Percentiles rank a stretch among this genome's conserved stretches.
Conservation (phyloP, 2,329 filamentous ascomycete genomes). For the Neofusicoccum parvum region DNA sequence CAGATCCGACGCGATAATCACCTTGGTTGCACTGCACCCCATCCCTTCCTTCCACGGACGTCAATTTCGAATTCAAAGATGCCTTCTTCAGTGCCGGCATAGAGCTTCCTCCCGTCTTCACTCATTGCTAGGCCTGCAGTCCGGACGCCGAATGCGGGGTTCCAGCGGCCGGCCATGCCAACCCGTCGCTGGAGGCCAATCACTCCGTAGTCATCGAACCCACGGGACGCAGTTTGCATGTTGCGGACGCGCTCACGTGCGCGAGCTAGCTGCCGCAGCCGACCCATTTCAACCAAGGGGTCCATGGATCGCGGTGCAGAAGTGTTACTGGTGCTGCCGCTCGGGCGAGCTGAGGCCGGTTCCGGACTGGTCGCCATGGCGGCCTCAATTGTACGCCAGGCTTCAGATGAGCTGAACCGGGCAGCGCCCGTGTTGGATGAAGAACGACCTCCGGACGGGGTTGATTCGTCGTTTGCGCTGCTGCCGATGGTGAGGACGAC, state of each 20-base stretch:
- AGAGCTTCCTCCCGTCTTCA: conserved; percentile 49
- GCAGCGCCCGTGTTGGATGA: conserved; percentile 23
- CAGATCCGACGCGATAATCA: conserved; percentile 22
- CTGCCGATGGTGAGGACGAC: conserved; percentile 36
- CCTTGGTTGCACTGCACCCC: conserved; percentile 42
- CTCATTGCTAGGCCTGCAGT: conserved; percentile 54
- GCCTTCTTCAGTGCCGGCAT: conserved; percentile 63
- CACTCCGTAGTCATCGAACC: conserved; percentile 18
- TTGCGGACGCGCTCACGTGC: conserved; percentile 40
- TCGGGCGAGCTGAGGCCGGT: conserved; percentile 18
- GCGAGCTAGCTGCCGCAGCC: conserved; percentile 39
- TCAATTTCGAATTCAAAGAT: conserved; percentile 76
- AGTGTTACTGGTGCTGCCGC: not conserved
- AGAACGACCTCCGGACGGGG: conserved; percentile 23
- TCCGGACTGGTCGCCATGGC: conserved; percentile 44
- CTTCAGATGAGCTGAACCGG: conserved; percentile 39
- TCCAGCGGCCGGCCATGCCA: conserved; percentile 11
- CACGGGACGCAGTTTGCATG: conserved; percentile 24
- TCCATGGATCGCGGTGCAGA: conserved; percentile 23
- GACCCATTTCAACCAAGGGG: conserved; percentile 36
- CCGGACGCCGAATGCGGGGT: conserved; percentile 41
- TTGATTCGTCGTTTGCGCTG: conserved; percentile 31
- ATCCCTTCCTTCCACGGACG: conserved; percentile 59
- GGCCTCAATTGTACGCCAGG: conserved; percentile 53
- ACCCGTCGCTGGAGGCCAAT: conserved; percentile 13